Percentiles rank a stretch among this genome's conserved stretches.
Conservation (phyloP, 2,329 filamentous ascomycete species). For the Furcasterigmium sp. region DNA sequence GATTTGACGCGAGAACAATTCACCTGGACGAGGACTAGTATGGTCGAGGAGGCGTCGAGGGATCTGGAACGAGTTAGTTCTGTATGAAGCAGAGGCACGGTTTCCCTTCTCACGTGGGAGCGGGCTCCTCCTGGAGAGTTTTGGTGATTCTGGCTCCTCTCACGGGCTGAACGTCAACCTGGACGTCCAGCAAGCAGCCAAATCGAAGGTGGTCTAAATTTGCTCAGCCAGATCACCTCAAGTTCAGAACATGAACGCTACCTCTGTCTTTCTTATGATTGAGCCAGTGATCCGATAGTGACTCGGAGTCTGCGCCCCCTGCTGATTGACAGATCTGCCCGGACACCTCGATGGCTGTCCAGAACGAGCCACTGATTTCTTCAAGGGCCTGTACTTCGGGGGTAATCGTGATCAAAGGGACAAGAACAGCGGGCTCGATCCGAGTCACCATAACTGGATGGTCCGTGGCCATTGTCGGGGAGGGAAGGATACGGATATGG, state of each 20-base stretch:
- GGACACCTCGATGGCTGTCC: slow-evolving; percentile 44
- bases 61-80: slow-evolving; percentile 21
- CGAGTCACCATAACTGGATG: too few species aligned
- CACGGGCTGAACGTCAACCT: slow-evolving; percentile 38
- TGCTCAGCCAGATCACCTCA: slow-evolving; percentile 3
- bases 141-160: slow-evolving; percentile 35
- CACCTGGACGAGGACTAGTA: slow-evolving; percentile 45
- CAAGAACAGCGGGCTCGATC: slow-evolving; percentile 22
- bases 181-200: slow-evolving; percentile 44
- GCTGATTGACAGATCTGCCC: slow-evolving; percentile 26
- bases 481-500: too few species aligned
- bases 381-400: slow-evolving; percentile 32
- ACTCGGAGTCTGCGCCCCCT: neutral
- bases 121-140: slow-evolving; percentile 37
- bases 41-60: slow-evolving; percentile 35
- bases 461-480: too few species aligned
- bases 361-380: slow-evolving; percentile 29
- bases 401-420: slow-evolving; percentile 37
- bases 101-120: slow-evolving; percentile 33
- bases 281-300: too few species aligned
- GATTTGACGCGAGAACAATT: slow-evolving; percentile 17
- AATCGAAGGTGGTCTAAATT: slow-evolving; percentile 30
- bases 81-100: neutral
- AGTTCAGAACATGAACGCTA: slow-evolving; percentile 5
- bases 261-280: too few species aligned